These are phyloP conservation scores for Lentinula aciculospora DNA, from an alignment of 768 basidiomycete species.

Conservation along the genomic window DNA sequence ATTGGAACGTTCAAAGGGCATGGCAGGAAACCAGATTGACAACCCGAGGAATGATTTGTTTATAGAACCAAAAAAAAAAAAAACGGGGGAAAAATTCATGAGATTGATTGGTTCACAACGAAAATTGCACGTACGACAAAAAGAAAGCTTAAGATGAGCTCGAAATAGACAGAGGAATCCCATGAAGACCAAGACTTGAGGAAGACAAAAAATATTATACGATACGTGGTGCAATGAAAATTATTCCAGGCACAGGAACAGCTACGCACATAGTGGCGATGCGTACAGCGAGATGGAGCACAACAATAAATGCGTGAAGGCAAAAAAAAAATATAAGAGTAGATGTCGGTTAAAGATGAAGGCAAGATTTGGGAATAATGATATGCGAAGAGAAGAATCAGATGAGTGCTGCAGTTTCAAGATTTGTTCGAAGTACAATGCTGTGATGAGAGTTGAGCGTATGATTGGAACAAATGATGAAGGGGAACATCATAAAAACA, in stretches of 20 bases:
- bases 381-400: constrained; percentile 23
- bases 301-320: neutral
- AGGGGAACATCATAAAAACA: constrained; percentile 13
- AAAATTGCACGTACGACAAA: constrained; percentile 3
- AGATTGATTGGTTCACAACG: constrained; percentile 8
- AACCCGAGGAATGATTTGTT: constrained; percentile 6
- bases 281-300: neutral
- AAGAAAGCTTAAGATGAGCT: neutral
- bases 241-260: neutral
- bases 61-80: neutral
- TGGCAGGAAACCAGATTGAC: constrained; percentile 14
- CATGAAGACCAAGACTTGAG: neutral
- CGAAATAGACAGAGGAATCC: neutral
- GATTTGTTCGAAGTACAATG: constrained; percentile 63
- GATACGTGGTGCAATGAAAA: neutral
- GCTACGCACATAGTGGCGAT: neutral
- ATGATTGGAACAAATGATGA: constrained; percentile 14
- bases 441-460: constrained; percentile 37
- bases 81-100: constrained; percentile 5
- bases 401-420: constrained; percentile 62
- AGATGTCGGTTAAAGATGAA: neutral
- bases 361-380: neutral
- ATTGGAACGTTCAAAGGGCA: neutral
- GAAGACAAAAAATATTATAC: neutral
- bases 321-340: neutral